Evolutionary conservation across 2,329 filamentous ascomycete species (phyloP), one percentile per base, ranked within the genome.

Genomic region (Hortaea werneckii): DNA sequence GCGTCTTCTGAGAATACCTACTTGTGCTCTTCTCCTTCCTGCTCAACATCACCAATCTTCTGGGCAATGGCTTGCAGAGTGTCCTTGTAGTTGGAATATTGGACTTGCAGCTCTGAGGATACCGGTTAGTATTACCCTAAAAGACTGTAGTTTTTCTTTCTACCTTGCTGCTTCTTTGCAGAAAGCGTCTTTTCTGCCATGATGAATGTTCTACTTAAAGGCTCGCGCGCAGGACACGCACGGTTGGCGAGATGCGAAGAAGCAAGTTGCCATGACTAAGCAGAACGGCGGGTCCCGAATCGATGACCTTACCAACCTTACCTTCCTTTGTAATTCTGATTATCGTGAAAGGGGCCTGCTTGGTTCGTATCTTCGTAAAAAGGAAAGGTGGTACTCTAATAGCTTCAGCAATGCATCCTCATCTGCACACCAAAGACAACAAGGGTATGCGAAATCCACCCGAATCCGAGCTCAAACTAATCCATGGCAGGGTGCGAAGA

Each of bases 1-100:
- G 20, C 20, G 20, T 20, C 20, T n/a, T 20, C 2, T 20, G 20
- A 20, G 20, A 20, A 20, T 20, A 49, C 67, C 65, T 71, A 96
- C 92, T 95, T 96, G 75, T 98, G 92, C 66, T 98, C 92, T 67
- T 98, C 92, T 13, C 86, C 83, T 66, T 96, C 92, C 65, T 95
- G 87, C 71, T 98, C 92, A 46, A 98, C 89, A 63, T 96, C 89
- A 37, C 92, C 92, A 57, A 98, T 95, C 67, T 95, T 96, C 62
- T 88, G 83, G 29, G 92, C 92, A 59, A 98, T 81, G 62, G 92
- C 86, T 68, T 96, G 90, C 48, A 98, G 78, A 30, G 74, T 80
- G 59, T 77, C 80, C 61, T 82, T 83, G 73, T 77, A 90, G 67
- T 81, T 87, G 55, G 78, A 78, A 65, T 92, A 92, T 58, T 86